Evolutionary conservation across 2,329 filamentous ascomycete genomes (phyloP).

Genomic region (Colletotrichum sp.): DNA sequence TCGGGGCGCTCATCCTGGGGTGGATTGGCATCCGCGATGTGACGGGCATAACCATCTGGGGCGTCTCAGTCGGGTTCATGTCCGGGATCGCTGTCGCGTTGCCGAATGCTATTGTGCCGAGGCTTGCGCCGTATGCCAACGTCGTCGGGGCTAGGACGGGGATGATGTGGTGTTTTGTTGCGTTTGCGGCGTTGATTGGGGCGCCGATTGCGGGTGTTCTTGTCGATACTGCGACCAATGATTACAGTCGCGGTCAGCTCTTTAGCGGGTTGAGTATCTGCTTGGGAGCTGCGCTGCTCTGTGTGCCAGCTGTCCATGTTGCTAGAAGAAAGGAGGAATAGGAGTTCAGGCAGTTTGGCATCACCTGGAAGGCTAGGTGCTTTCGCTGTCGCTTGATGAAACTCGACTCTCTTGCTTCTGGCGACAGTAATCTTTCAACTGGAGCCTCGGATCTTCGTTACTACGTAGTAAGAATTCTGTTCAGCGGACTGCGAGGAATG

Average conservation of each 20-base stretch:
- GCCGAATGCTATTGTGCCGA: background rate
- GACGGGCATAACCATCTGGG: background rate
- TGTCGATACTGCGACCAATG: background rate
- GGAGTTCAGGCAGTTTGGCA: rapidly evolving
- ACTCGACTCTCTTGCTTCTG: background rate
- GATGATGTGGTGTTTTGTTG: background rate
- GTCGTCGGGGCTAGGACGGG: background rate
- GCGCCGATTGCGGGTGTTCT: background rate
- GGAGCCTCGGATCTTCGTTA: background rate
- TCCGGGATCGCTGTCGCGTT: background rate
- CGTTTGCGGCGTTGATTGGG: background rate
- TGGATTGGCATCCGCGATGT: background rate
- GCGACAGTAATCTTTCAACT: rapidly evolving
- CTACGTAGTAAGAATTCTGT: background rate
- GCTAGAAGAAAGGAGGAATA: background rate
- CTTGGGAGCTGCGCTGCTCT: background rate
- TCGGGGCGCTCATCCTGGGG: background rate
- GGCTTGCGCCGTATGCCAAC: background rate
- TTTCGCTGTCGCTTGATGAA: background rate
- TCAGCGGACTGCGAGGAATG: background rate
- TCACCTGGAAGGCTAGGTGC: background rate
- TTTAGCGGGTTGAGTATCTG: background rate
- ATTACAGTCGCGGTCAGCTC: background rate
- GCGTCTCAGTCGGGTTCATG: background rate
- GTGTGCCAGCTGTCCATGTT: background rate